These are phyloP conservation scores for Talaromyces marneffei DNA, from an alignment of 2,329 filamentous ascomycete genomes.

Conservation along the genomic window DNA sequence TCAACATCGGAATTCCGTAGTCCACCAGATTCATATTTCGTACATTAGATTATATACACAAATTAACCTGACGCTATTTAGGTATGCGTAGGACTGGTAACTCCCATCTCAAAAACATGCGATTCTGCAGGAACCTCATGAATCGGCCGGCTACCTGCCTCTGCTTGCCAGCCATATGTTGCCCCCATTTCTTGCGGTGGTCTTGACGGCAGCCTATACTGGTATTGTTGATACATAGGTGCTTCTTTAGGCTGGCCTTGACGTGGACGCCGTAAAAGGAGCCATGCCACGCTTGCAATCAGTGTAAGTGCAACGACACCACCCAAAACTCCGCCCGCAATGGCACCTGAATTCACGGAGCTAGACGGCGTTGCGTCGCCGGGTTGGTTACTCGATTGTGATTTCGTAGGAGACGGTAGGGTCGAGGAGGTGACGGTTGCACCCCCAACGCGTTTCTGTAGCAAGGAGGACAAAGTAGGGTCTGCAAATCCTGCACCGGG, in stretches of 20 bases:
- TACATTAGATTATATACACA: background rate
- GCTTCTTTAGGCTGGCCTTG: background rate
- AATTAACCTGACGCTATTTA: background rate
- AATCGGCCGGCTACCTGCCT: background rate
- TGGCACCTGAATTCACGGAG: slow-evolving; percentile 9
- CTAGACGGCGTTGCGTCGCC: background rate
- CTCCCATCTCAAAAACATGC: background rate
- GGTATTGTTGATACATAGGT: background rate
- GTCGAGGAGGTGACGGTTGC: background rate
- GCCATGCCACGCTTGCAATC: background rate
- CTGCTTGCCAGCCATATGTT: background rate
- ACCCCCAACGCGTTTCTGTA: background rate
- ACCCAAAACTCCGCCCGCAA: slow-evolving; percentile 14
- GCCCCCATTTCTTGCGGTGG: background rate
- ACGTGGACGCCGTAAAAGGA: background rate
- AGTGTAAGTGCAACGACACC: slow-evolving; percentile 7
- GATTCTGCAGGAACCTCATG: background rate
- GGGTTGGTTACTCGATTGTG: background rate
- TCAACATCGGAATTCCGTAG: background rate
- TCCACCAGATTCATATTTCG: background rate
- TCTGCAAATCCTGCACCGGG: slow-evolving; percentile 2
- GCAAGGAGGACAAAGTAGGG: background rate
- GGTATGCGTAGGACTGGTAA: background rate
- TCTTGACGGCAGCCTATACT: background rate
- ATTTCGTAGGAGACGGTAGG: background rate